Conservation (phyloP, 2,329 filamentous ascomycete species). For the Aspergillus thermomutatus region DNA sequence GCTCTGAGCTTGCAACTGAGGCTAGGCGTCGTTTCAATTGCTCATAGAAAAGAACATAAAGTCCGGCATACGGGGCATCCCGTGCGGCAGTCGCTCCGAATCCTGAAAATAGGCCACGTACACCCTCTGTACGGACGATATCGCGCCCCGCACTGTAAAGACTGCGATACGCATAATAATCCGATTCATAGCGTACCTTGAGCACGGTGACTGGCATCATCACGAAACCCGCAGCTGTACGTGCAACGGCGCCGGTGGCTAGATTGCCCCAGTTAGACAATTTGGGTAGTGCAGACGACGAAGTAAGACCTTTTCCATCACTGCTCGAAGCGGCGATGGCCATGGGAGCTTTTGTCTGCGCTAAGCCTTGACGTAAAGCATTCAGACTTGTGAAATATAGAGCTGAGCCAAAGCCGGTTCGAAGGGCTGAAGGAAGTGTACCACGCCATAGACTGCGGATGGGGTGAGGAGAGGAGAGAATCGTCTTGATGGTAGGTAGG, state of each 20-base stretch:
- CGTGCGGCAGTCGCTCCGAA: constrained; percentile 90
- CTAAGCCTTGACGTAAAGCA: constrained; percentile 68
- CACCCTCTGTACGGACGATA: constrained; percentile 69
- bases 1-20: constrained; percentile 16
- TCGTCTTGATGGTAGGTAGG: constrained; percentile 63
- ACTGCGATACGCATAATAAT: constrained; percentile 77
- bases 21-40: constrained; percentile 38
- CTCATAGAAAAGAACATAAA: constrained; percentile 95
- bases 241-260: constrained; percentile 75
- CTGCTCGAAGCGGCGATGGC: constrained; percentile 33
- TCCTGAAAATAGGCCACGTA: constrained; percentile 85
- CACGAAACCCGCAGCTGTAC: constrained; percentile 81
- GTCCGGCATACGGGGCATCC: constrained; percentile 92
- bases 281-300: constrained; percentile 72
- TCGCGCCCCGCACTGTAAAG: constrained; percentile 69
- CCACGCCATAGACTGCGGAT: constrained; percentile 84
- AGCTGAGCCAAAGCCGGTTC: constrained; percentile 88
- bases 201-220: constrained; percentile 96
- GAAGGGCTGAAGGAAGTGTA: constrained; percentile 84
- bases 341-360: constrained; percentile 40
- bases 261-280: constrained; percentile 83
- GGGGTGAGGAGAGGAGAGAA: constrained; percentile 63
- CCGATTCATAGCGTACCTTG: constrained; percentile 94
- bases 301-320: constrained; percentile 12
- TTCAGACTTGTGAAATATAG: constrained; percentile 93